Percentiles rank a stretch among this genome's conserved stretches.
These are phyloP conservation scores for Ustilago trichophora DNA, from an alignment of 1,284 basidiomycete genomes.

Conservation along the genomic window DNA sequence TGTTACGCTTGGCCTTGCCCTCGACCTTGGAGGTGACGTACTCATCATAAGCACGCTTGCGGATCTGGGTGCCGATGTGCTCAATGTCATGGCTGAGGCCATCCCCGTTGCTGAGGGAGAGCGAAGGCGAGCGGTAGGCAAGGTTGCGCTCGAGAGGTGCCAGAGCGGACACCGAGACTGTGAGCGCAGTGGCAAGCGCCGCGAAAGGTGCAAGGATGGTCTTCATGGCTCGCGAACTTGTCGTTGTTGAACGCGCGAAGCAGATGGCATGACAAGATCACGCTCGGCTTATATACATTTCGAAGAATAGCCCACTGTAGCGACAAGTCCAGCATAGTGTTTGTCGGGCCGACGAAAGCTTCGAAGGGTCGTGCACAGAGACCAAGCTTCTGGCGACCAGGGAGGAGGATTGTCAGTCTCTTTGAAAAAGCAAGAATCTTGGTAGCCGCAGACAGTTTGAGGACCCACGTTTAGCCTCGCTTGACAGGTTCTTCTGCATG, in stretches of 20 bases:
- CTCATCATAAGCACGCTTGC: slow-evolving; percentile 38
- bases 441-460: background rate
- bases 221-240: slow-evolving; percentile 20
- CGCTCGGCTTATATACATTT: too few species aligned
- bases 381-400: too few species aligned
- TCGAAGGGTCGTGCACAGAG: too few species aligned
- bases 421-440: background rate
- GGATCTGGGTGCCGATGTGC: slow-evolving; percentile 29
- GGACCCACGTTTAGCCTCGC: background rate
- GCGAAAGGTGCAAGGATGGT: slow-evolving; percentile 17
- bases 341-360: too few species aligned
- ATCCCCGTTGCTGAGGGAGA: slow-evolving; percentile 29
- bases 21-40: slow-evolving; percentile 32
- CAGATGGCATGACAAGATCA: background rate
- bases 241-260: background rate
- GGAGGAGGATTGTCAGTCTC: too few species aligned
- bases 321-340: too few species aligned
- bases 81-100: slow-evolving; percentile 45
- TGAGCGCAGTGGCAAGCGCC: slow-evolving; percentile 26
- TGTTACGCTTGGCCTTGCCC: slow-evolving; percentile 38
- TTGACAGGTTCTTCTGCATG: background rate
- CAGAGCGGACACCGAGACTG: slow-evolving; percentile 36
- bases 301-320: too few species aligned
- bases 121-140: slow-evolving; percentile 52
- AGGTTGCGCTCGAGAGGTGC: slow-evolving; percentile 51